phyloP scores from a whole-genome alignment of 2,329 filamentous ascomycete genomes.

The Colletotrichum destructivum region DNA sequence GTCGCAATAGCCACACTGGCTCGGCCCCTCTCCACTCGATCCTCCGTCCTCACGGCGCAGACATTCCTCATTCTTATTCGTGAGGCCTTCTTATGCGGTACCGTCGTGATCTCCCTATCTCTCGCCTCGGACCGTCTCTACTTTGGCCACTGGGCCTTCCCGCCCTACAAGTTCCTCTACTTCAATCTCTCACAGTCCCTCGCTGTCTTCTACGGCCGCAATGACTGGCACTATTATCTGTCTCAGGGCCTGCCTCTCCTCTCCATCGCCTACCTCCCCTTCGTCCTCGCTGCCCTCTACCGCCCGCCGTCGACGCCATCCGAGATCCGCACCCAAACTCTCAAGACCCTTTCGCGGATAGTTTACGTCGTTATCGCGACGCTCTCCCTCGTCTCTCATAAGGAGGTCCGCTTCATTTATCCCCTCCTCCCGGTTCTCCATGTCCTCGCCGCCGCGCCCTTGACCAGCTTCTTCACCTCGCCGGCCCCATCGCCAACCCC shows the following conservation, averaged over 20 bases:
- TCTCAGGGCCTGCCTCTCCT: conserved; percentile 91
- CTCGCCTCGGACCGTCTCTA: conserved; percentile 80
- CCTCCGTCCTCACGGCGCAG: conserved; percentile 60
- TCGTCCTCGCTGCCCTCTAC: conserved; percentile 77
- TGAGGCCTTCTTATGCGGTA: conserved; percentile 76
- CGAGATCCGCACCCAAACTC: conserved; percentile 51
- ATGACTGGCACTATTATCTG: conserved; percentile 93
- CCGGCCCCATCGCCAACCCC: conserved; percentile 48
- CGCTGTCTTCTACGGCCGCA: conserved; percentile 92
- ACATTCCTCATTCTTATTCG: conserved; percentile 68
- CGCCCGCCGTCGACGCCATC: conserved; percentile 56
- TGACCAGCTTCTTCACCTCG: conserved; percentile 75
- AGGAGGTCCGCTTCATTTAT: conserved; percentile 97
- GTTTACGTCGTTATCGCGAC: conserved; percentile 72
- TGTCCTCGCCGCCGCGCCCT: conserved; percentile 79
- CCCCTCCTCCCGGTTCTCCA: conserved; percentile 91
- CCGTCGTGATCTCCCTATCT: conserved; percentile 74
- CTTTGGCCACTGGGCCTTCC: conserved; percentile 90
- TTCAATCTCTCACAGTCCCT: conserved; percentile 93
- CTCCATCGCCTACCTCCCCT: conserved; percentile 86
- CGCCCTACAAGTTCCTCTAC: conserved; percentile 87
- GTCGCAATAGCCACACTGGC: conserved; percentile 68
- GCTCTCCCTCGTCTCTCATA: conserved; percentile 89
- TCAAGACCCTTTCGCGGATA: conserved; percentile 67
- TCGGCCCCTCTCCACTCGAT: conserved; percentile 51